Base-by-base conservation (phyloP, 768 basidiomycete genomes). In the Lactarius hatsudake region DNA sequence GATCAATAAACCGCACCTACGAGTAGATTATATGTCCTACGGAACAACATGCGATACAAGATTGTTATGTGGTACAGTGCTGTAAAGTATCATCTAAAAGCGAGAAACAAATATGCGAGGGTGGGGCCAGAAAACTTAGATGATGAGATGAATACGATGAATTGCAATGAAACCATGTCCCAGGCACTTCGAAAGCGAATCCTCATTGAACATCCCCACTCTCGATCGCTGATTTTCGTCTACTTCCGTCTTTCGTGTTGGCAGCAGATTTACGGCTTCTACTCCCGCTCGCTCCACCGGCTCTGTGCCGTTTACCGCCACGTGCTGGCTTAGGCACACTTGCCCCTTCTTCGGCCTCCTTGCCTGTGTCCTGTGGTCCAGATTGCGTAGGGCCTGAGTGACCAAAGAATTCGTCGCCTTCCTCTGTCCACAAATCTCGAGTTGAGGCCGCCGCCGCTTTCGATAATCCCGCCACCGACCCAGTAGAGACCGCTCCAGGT, bases 381-480 rank as follows among this genome's bases (percentile, higher is more conserved):
- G 61, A 61, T 15, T 66, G 75, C 0, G 66, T 72, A 28, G 73
- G 71, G 13, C 77, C 78, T 26, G 82, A 76, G 68, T 89, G 88
- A 0, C 87, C 89, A 72, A 93, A 93, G 78, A 93, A 93, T 72
- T 91, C 89, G 71, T 93, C 91, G 18, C 91, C 91, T 73, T 93
- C 91, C 56, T 93, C 91, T 70, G 89, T 87, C 91, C 91, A 93
- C 26, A 93, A 76, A 73, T 93, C 91, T 59, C 85, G 85, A 36
- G 78, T 74, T 72, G 78, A 67, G 42, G 74, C 72, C 7, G 81
- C 77, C 73, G 76, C 63, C 72, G 81, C 59, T 75, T 80, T 69
- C 64, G 75, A 63, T 59, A 76, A 66, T 69, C 75, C 69, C 69
- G 75, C 70, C 66, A 76, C 62, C 71, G 79, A 74, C 70, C 81